Conservation (phyloP, 176 grass and related monocot genomes). For the Aechmea fasciata region DNA sequence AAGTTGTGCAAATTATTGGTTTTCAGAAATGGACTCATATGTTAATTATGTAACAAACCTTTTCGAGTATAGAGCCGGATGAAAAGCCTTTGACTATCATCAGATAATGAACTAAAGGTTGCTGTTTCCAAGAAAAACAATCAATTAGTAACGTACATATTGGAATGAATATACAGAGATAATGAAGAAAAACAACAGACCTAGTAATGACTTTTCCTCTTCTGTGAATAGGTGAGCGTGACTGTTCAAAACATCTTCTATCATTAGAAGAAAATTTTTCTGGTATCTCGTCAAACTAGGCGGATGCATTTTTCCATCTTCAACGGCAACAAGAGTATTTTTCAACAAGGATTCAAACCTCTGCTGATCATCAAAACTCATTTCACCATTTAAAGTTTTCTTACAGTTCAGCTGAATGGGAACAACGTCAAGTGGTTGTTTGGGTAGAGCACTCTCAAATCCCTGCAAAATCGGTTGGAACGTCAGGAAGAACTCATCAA, state of each 20-base stretch:
- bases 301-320: slow-evolving; percentile 31
- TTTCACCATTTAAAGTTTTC: slow-evolving; percentile 34
- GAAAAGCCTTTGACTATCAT: slow-evolving; percentile 81
- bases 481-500: neutral
- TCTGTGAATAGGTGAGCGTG: slow-evolving; percentile 56
- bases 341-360: slow-evolving; percentile 46
- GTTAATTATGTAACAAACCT: slow-evolving; percentile 39
- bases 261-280: slow-evolving; percentile 63
- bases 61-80: slow-evolving; percentile 88
- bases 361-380: slow-evolving; percentile 12
- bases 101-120: slow-evolving; percentile 52
- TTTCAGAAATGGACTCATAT: slow-evolving; percentile 8
- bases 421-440: slow-evolving; percentile 42
- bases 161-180: slow-evolving; percentile 10
- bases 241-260: slow-evolving; percentile 66
- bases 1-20: slow-evolving; percentile 3
- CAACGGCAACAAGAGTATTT: slow-evolving; percentile 31
- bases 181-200: slow-evolving; percentile 22
- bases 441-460: slow-evolving; percentile 36
- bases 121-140: slow-evolving; percentile 36
- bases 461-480: slow-evolving; percentile 37
- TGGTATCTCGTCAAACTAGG: slow-evolving; percentile 51
- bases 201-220: slow-evolving; percentile 70
- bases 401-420: slow-evolving; percentile 51
- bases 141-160: neutral